Percentiles rank a stretch among this genome's conserved stretches.
phyloP scores from a whole-genome alignment of 495 filamentous ascomycete genomes.

The Evansstolkia leycettana region DNA sequence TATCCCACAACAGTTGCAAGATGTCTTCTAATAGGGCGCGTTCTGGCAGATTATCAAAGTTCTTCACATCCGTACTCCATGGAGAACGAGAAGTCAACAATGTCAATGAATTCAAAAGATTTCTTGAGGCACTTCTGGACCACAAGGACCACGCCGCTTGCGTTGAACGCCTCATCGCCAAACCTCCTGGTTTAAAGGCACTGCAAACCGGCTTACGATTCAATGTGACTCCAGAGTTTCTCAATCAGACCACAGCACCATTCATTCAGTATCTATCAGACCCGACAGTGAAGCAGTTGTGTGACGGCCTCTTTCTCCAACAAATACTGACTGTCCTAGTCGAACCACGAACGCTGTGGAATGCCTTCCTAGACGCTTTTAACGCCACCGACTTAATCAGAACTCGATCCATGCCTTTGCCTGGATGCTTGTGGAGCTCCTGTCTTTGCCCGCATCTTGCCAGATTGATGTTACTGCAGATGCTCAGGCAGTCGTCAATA shows the following conservation, averaged over 20 bases:
- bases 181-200: conserved; percentile 29
- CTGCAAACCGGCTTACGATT: conserved; percentile 37
- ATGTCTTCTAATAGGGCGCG: conserved; percentile 1
- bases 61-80: conserved; percentile 17
- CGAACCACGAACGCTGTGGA: conserved; percentile 52
- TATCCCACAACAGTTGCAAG: no score
- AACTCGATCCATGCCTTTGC: conserved; percentile 34
- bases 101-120: conserved; percentile 32
- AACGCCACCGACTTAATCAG: conserved; percentile 21
- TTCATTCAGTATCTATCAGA: conserved; percentile 18
- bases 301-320: conserved; percentile 41
- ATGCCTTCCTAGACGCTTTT: conserved; percentile 36
- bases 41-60: conserved; percentile 14
- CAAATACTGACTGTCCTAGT: conserved; percentile 39
- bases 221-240: conserved; percentile 35
- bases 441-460: conserved; percentile 26
- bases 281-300: conserved; percentile 35
- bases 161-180: conserved; percentile 43
- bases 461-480: conserved; percentile 14
- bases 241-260: conserved; percentile 25
- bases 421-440: conserved; percentile 47
- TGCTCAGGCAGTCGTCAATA: conserved; percentile 12
- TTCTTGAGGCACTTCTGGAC: conserved; percentile 46
- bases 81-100: conserved; percentile 20
- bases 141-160: conserved; percentile 36